These are phyloP conservation scores for Hypoxylon crocopeplum DNA, from an alignment of 495 filamentous ascomycete species.

Conservation along the genomic window DNA sequence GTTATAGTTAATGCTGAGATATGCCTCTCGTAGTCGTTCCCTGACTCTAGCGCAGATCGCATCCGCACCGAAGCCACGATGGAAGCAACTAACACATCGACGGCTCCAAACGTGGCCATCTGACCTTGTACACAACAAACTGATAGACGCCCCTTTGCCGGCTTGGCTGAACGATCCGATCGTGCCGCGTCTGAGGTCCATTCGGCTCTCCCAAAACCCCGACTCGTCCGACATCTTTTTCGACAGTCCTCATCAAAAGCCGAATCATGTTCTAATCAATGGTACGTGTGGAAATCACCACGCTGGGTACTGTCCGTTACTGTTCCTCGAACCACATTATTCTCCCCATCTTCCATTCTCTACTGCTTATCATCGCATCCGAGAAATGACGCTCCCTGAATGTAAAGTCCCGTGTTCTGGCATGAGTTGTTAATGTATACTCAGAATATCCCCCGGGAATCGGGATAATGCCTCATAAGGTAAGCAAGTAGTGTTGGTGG, in stretches of 20 bases:
- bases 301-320: not conserved
- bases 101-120: constrained; percentile 92
- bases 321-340: not conserved
- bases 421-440: constrained; percentile 21
- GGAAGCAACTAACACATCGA: constrained; percentile 84
- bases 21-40: not conserved
- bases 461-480: constrained; percentile 94
- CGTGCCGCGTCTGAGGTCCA: constrained; percentile 67
- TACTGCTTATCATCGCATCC: not conserved
- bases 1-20: not conserved
- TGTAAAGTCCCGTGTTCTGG: not conserved
- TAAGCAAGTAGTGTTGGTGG: constrained; percentile 26
- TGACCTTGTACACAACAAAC: constrained; percentile 72
- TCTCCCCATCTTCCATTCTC: not conserved
- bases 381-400: constrained; percentile 3
- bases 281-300: constrained; percentile 25
- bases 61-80: constrained; percentile 74
- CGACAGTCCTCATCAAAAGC: constrained; percentile 71
- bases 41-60: constrained; percentile 48
- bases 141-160: constrained; percentile 79
- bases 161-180: constrained; percentile 77
- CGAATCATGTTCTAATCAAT: constrained; percentile 94
- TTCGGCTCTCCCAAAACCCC: constrained; percentile 44
- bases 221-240: constrained; percentile 63
- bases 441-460: constrained; percentile 82